phyloP scores from a whole-genome alignment of 1,139 yeast genomes.

The Eremothecium cymbalariae region DNA sequence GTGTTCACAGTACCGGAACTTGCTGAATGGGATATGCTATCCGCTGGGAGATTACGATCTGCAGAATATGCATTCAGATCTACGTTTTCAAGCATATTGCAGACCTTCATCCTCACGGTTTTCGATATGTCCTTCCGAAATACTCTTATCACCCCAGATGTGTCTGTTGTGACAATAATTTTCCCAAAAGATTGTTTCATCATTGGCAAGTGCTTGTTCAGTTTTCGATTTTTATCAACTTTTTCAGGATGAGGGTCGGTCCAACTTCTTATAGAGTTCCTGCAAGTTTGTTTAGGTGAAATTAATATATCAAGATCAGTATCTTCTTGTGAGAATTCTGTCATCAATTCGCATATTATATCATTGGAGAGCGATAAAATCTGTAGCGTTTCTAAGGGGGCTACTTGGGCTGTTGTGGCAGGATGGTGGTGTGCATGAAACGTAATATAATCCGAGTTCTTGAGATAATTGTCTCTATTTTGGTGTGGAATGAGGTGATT shows the following conservation, averaged over 20 bases:
- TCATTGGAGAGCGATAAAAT: slow-evolving; percentile 68
- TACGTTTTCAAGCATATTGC: slow-evolving; percentile 18
- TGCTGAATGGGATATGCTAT: neutral
- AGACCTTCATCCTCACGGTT: slow-evolving; percentile 32
- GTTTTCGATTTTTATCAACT: no score
- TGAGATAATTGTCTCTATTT: neutral
- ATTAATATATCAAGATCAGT: no score
- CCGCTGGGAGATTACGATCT: neutral
- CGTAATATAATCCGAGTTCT: slow-evolving; percentile 42
- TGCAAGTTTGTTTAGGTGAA: no score
- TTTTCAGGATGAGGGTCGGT: no score
- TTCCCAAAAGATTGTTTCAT: slow-evolving; percentile 31
- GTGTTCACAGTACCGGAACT: neutral
- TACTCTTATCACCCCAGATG: slow-evolving; percentile 62
- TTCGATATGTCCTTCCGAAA: slow-evolving; percentile 73
- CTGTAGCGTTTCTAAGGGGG: slow-evolving; percentile 64
- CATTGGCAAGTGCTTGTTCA: slow-evolving; percentile 16
- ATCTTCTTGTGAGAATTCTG: no score
- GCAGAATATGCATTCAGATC: neutral
- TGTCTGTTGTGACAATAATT: slow-evolving; percentile 67
- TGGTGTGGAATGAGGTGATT: neutral
- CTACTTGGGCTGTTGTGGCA: slow-evolving; percentile 71
- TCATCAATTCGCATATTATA: slow-evolving; percentile 58
- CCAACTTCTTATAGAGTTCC: slow-evolving; percentile 7
- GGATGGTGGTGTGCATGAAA: slow-evolving; percentile 72